phyloP scores from a whole-genome alignment of 306 rosid species.

The Trichosanthes truncata region DNA sequence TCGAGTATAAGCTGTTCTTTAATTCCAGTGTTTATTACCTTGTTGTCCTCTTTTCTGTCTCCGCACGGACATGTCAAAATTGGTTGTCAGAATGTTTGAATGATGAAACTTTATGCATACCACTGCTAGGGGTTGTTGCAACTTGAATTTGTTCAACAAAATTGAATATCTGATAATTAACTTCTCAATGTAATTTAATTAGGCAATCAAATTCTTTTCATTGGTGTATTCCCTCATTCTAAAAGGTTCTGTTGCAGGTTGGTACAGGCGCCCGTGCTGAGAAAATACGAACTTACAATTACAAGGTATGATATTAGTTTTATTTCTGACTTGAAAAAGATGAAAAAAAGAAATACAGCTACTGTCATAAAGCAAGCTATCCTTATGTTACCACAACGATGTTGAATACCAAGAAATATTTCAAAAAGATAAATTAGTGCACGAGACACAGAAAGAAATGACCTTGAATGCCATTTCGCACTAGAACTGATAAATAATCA shows the following conservation, averaged over 20 bases:
- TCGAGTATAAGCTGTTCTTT: neutral
- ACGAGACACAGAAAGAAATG: neutral
- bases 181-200: neutral
- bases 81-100: neutral
- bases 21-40: neutral
- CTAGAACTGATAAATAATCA: neutral
- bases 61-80: neutral
- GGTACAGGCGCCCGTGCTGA: conserved; percentile 97
- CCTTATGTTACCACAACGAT: neutral
- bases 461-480: neutral
- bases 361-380: neutral
- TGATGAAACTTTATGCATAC: neutral
- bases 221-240: conserved; percentile 6
- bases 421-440: neutral
- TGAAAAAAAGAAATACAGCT: neutral
- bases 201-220: neutral
- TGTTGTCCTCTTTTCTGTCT: neutral
- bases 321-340: conserved; percentile 1
- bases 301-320: conserved; percentile 43
- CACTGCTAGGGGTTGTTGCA: neutral
- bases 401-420: conserved; percentile 7
- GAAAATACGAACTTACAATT: conserved; percentile 88
- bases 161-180: neutral
- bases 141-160: neutral
- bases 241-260: conserved; percentile 42